Percentiles rank a stretch among this genome's conserved stretches.
Conservation (phyloP, 257 asterid genomes). For the Perilla frutescens region DNA sequence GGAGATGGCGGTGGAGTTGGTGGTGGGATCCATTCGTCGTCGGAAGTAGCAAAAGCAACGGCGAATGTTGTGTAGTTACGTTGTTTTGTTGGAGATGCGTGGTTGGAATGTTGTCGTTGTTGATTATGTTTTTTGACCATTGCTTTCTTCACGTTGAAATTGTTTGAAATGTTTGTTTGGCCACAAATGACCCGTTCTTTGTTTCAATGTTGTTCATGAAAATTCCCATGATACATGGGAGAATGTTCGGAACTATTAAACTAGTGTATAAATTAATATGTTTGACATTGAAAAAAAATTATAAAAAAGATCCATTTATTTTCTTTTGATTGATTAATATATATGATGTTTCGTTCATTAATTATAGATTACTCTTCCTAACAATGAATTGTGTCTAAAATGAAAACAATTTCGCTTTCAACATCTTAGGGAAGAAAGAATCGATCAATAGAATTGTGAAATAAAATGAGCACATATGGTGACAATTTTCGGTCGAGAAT, state of each 20-base stretch:
- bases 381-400: no score
- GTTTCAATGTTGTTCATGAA: conserved; percentile 14
- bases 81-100: conserved; percentile 37
- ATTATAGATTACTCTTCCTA: no score
- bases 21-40: conserved; percentile 51
- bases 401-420: no score
- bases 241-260: background rate
- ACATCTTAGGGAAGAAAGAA: no score
- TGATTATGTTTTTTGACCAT: conserved; percentile 48
- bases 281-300: no score
- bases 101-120: conserved; percentile 34
- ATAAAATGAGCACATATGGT: no score
- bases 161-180: conserved; percentile 32
- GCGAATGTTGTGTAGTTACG: background rate
- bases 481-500: no score
- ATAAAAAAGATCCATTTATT: no score
- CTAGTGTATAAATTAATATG: no score
- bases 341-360: no score
- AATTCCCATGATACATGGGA: conserved; percentile 21
- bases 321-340: no score
- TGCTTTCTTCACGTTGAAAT: conserved; percentile 27
- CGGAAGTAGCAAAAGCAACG: conserved; percentile 18
- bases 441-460: no score
- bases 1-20: conserved; percentile 40
- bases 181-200: conserved; percentile 28